Base-by-base conservation (phyloP, 1,139 yeast species). In the Suhomyces chickasaworum region DNA sequence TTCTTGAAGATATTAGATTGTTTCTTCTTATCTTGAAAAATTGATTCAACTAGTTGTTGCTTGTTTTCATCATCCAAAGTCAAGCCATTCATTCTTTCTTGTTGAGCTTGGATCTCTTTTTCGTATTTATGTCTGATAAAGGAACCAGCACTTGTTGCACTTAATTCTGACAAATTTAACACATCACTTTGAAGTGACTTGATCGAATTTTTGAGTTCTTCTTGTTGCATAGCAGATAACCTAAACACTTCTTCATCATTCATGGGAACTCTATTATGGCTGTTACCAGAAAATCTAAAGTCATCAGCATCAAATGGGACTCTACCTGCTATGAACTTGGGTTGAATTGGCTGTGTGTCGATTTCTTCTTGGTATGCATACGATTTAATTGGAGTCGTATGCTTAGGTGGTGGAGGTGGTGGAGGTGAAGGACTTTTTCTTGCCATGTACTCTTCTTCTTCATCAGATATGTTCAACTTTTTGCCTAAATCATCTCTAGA, bases 141-240 rank as follows among this genome's bases (percentile, higher is more conserved):
- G 10, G 95, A 87, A 0, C 95, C 96, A 2, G 96, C 96, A 56
- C 95, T 86, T 0, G 96, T 88, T 4, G 96, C 96, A 68, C 95
- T 86, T 48, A 87, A 78, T 60, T 87, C 93, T 37, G 83, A 77
- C 49, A 75, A 60, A 50, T 75, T 75, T 53, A 75, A 68, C 7
- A 75, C 80, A 52, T 75, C 80, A 58, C 78, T 73, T 54, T 74
- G 79, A 38, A 75, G 60, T 7, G 77, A 71, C 49, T 73, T 69
- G 49, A 72, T 63, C 0, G 78, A 73, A 47, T 67, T 69, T 46
- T 70, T 72, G 51, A 73, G 62, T 41, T 70, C 77, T 47, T 73
- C 74, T 42, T 66, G 75, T 41, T 65, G 71, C 45, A 62, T 52
- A 44, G 66, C 66, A 10, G 74, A 65, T 32, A 65, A 52, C 30